Percentiles rank a stretch among this genome's conserved stretches.
Conservation (phyloP, 176 grass and related monocot genomes). For the Tuctoria greenei region DNA sequence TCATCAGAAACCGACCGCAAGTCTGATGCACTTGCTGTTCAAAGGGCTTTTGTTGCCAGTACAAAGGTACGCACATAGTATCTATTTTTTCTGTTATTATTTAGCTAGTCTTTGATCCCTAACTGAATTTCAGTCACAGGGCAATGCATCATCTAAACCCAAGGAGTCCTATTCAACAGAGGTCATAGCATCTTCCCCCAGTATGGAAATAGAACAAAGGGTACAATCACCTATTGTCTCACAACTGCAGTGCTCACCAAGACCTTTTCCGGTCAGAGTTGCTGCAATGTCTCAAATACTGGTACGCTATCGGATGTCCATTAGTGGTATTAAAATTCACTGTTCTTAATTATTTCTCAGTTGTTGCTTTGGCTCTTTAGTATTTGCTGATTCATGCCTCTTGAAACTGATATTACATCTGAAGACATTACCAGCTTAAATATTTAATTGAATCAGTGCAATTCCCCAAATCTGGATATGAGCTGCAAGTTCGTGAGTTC, state of each 20-base stretch:
- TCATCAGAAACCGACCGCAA: constrained; percentile 65
- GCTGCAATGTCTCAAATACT: constrained; percentile 94
- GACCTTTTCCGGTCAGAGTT: constrained; percentile 67
- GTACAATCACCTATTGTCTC: constrained; percentile 40
- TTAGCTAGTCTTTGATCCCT: neutral
- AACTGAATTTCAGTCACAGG: constrained; percentile 53
- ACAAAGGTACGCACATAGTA: constrained; percentile 51
- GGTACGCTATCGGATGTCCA: constrained; percentile 33
- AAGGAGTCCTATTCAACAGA: constrained; percentile 65
- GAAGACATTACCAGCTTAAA: neutral
- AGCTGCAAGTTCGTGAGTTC: neutral
- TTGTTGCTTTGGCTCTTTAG: neutral
- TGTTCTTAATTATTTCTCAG: neutral
- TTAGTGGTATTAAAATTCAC: neutral
- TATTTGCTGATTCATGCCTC: neutral
- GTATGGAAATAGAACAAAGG: constrained; percentile 53
- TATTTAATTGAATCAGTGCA: constrained; percentile 2
- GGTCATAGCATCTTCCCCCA: constrained; percentile 67
- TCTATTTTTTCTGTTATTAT: constrained; percentile 1
- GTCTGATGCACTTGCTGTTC: constrained; percentile 82
- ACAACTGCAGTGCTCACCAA: constrained; percentile 58
- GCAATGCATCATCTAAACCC: constrained; percentile 44
- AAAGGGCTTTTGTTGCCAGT: constrained; percentile 75
- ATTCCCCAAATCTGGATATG: neutral
- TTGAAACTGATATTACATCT: constrained; percentile 16